phyloP scores from a whole-genome alignment of 208 protist genomes.

The Wallacemonas sp. region DNA sequence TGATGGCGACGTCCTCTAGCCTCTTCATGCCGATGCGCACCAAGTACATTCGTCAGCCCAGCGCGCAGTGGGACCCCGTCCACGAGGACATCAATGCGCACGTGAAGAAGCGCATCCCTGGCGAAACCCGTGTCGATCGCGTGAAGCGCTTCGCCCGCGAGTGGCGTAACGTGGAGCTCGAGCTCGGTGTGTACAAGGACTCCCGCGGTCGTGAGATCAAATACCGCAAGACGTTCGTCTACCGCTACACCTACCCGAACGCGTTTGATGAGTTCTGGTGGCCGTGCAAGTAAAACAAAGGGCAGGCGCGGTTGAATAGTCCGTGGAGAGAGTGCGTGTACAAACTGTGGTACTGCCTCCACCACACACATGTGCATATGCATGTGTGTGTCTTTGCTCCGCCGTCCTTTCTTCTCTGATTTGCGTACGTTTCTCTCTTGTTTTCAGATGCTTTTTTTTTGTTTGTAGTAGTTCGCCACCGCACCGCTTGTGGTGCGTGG shows the following conservation, averaged over 20 bases:
- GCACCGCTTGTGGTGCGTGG: no score
- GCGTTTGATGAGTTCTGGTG: conserved; percentile 92
- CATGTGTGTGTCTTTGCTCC: no score
- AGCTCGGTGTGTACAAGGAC: conserved; percentile 88
- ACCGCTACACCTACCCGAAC: conserved; percentile 91
- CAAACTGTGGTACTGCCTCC: no score
- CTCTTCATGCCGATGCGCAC: conserved; percentile 33
- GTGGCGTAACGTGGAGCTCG: conserved; percentile 91
- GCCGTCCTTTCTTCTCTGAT: background rate
- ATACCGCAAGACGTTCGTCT: conserved; percentile 90
- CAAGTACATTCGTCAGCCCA: conserved; percentile 86
- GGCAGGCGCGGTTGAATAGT: no score
- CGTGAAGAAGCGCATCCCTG: conserved; percentile 90
- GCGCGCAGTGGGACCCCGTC: conserved; percentile 80
- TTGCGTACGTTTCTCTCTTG: background rate
- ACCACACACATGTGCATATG: no score
- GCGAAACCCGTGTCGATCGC: conserved; percentile 87
- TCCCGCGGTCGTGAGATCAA: conserved; percentile 87
- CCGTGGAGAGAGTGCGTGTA: no score
- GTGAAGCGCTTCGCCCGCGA: conserved; percentile 87
- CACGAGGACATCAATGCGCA: conserved; percentile 92
- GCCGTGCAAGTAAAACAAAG: conserved; percentile 82
- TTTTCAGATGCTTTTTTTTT: conserved; percentile 2
- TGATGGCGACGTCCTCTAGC: conserved; percentile 10
- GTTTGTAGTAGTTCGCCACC: background rate